phyloP scores from a whole-genome alignment of 2,329 filamentous ascomycete species.

The Orbilia blumenaviensis region DNA sequence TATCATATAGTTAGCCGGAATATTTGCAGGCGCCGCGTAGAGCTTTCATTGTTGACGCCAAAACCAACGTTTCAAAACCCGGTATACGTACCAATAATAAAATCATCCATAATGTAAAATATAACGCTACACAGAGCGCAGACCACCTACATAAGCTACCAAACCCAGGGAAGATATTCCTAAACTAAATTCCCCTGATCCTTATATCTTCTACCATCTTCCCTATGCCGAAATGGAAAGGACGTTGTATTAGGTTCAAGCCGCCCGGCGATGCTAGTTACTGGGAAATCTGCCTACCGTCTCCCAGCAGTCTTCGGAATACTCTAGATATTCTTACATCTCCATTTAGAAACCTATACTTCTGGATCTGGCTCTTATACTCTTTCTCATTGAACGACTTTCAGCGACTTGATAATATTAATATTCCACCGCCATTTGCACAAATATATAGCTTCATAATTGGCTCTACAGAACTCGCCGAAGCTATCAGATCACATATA shows the following conservation, averaged over 20 bases:
- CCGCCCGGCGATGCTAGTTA: neutral
- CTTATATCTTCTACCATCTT: neutral
- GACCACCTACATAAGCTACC: neutral
- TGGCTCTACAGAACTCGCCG: conserved; percentile 24
- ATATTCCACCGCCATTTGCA: neutral
- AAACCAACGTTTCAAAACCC: neutral
- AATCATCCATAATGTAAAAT: neutral
- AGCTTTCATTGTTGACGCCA: neutral
- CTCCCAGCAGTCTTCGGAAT: conserved; percentile 5
- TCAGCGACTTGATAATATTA: neutral
- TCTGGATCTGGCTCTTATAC: conserved; percentile 37
- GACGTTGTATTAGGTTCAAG: conserved; percentile 25
- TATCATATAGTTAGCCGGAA: neutral
- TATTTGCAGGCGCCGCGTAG: neutral
- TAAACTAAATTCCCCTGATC: neutral
- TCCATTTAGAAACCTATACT: conserved; percentile 28
- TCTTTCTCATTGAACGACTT: conserved; percentile 11
- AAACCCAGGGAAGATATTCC: neutral
- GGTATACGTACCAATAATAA: neutral
- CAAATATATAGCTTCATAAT: conserved; percentile 37
- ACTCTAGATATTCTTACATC: neutral
- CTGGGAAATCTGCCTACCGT: conserved; percentile 19
- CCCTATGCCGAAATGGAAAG: conserved; percentile 40
- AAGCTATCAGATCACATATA: neutral
- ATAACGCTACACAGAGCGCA: neutral